phyloP scores from a whole-genome alignment of 768 basidiomycete species.

The Sarcodon aspratus region DNA sequence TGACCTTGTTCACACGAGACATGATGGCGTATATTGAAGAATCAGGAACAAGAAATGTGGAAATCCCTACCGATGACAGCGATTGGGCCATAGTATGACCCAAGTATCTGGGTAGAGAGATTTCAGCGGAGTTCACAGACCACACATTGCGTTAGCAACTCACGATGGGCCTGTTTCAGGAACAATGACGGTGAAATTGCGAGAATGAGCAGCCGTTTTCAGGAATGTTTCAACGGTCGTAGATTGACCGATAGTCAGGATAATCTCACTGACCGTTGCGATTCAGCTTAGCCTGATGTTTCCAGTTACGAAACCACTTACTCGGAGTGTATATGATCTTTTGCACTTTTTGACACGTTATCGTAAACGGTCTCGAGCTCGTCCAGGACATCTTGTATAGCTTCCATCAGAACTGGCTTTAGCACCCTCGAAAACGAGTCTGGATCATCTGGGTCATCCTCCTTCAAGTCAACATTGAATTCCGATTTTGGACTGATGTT shows the following conservation, averaged over 20 bases:
- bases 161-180: constrained; percentile 93
- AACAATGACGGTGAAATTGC: constrained; percentile 93
- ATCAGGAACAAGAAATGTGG: constrained; percentile 95
- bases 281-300: background rate
- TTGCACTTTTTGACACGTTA: constrained; percentile 86
- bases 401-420: constrained; percentile 93
- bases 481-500: constrained; percentile 32
- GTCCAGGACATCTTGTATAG: constrained; percentile 91
- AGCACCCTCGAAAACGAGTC: constrained; percentile 68
- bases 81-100: constrained; percentile 80
- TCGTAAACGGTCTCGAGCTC: constrained; percentile 95
- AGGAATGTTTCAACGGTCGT: constrained; percentile 90
- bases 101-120: constrained; percentile 43
- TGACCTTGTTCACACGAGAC: constrained; percentile 94
- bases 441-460: constrained; percentile 65
- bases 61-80: constrained; percentile 72
- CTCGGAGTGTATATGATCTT: constrained; percentile 98
- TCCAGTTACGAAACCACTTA: constrained; percentile 27
- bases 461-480: constrained; percentile 44
- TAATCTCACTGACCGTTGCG: constrained; percentile 63
- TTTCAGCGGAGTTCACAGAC: background rate
- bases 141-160: constrained; percentile 17
- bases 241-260: constrained; percentile 89
- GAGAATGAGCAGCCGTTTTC: constrained; percentile 78
- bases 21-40: constrained; percentile 93